phyloP scores from a whole-genome alignment of 2,329 filamentous ascomycete species.

The Grosmannia clavigera region DNA sequence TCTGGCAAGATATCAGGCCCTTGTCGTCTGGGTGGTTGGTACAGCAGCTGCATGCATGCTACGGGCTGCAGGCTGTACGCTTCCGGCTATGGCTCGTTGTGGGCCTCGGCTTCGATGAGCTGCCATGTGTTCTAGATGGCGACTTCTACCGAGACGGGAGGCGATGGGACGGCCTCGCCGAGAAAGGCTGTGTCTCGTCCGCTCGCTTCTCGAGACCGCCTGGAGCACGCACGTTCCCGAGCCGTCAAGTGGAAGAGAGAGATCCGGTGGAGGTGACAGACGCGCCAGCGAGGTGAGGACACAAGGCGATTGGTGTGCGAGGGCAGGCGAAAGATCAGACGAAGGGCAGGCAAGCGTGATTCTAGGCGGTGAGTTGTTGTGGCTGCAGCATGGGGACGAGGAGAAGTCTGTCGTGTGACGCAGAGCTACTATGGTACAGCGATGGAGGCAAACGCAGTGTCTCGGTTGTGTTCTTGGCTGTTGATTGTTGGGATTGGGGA shows the following conservation, averaged over 20 bases:
- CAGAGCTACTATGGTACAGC: neutral
- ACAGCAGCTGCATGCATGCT: neutral
- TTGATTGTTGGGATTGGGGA: neutral
- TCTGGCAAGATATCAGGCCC: neutral
- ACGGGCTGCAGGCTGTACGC: neutral
- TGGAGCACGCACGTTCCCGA: neutral
- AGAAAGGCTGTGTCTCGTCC: conserved; percentile 6
- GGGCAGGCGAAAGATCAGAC: neutral
- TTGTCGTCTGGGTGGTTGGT: neutral
- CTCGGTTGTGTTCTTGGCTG: neutral
- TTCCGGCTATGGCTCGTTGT: neutral
- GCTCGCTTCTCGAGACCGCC: conserved; percentile 11
- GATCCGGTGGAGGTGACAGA: too few relatives aligned
- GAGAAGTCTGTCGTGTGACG: neutral
- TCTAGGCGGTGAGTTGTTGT: neutral
- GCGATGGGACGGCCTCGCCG: neutral
- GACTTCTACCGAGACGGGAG: neutral
- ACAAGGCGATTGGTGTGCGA: neutral
- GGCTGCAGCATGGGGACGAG: too few relatives aligned
- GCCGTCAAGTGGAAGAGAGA: neutral
- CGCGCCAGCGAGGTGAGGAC: neutral
- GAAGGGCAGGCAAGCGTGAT: neutral
- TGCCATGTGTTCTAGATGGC: neutral
- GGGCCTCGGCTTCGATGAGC: neutral
- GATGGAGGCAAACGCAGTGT: neutral